Evolutionary conservation across 2,329 filamentous ascomycete genomes (phyloP).

Genomic region (Xylaria arbuscula): DNA sequence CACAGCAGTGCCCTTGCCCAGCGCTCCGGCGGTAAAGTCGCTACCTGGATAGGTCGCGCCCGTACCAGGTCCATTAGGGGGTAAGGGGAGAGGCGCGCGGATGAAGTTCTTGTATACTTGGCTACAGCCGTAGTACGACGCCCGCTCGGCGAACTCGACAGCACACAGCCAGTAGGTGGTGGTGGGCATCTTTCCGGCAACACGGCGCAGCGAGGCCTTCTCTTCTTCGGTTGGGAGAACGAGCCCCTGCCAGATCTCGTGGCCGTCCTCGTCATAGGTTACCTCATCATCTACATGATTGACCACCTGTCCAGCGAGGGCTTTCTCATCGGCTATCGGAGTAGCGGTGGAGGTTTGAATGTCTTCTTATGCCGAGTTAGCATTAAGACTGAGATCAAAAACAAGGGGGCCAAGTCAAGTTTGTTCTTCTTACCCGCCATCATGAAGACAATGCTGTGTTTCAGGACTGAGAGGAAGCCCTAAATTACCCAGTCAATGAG

Average conservation of each 20-base stretch:
- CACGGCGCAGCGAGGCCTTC: constrained; percentile 56
- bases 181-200: constrained; percentile 58
- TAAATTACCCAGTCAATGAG: constrained; percentile 17
- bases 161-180: constrained; percentile 59
- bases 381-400: background rate
- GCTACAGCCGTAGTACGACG: constrained; percentile 63
- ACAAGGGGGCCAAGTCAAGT: background rate
- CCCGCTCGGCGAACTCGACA: constrained; percentile 64
- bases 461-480: constrained; percentile 18
- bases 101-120: constrained; percentile 66
- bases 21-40: constrained; percentile 58
- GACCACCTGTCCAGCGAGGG: background rate
- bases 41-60: constrained; percentile 48
- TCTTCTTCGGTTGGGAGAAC: constrained; percentile 61
- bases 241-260: constrained; percentile 47
- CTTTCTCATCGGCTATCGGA: constrained; percentile 30
- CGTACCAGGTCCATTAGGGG: constrained; percentile 51
- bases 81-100: constrained; percentile 63
- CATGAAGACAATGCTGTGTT: constrained; percentile 28
- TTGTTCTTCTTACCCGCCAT: constrained; percentile 33
- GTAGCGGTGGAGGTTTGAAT: constrained; percentile 30
- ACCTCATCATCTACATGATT: constrained; percentile 4
- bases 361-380: constrained; percentile 26
- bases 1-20: constrained; percentile 60
- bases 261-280: constrained; percentile 42